These are phyloP conservation scores for Tolypocladium sp. DNA, from an alignment of 2,329 filamentous ascomycete species.

Conservation along the genomic window DNA sequence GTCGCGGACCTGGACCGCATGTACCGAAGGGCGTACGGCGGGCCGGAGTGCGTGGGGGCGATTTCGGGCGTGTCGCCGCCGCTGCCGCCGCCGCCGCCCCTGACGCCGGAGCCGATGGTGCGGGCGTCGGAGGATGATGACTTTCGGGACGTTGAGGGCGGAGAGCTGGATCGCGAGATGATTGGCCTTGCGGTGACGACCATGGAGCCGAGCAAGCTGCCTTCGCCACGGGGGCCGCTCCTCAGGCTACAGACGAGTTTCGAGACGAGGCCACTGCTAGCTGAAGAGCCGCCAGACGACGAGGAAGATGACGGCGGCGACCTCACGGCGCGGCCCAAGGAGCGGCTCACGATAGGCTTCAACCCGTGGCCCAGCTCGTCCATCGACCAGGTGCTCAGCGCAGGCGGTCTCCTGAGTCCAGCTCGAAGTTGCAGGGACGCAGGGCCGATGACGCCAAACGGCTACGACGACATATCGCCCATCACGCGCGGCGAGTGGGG, in stretches of 20 bases:
- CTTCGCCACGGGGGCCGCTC: constrained; percentile 16
- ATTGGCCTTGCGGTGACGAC: constrained; percentile 17
- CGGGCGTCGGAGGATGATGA: constrained; percentile 5
- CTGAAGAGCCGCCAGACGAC: neutral
- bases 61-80: constrained; percentile 28
- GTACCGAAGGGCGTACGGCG: constrained; percentile 49
- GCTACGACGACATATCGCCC: constrained; percentile 53
- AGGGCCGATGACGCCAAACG: constrained; percentile 48
- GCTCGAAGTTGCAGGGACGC: constrained; percentile 13
- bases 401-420: constrained; percentile 11
- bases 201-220: constrained; percentile 9
- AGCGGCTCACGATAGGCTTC: constrained; percentile 16
- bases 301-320: constrained; percentile 22
- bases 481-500: constrained; percentile 55
- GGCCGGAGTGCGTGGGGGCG: constrained; percentile 32
- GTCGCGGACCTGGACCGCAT: constrained; percentile 45
- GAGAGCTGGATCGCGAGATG: constrained; percentile 4
- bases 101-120: constrained; percentile 10
- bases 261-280: neutral
- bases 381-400: constrained; percentile 35
- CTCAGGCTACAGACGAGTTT: constrained; percentile 38
- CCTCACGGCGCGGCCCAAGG: constrained; percentile 26
- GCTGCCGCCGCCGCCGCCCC: constrained; percentile 1
- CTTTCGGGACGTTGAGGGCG: constrained; percentile 12
- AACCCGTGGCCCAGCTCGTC: constrained; percentile 22